Evolutionary conservation across 768 basidiomycete species (phyloP).

Genomic region (Brasilioporus rufonigricans): DNA sequence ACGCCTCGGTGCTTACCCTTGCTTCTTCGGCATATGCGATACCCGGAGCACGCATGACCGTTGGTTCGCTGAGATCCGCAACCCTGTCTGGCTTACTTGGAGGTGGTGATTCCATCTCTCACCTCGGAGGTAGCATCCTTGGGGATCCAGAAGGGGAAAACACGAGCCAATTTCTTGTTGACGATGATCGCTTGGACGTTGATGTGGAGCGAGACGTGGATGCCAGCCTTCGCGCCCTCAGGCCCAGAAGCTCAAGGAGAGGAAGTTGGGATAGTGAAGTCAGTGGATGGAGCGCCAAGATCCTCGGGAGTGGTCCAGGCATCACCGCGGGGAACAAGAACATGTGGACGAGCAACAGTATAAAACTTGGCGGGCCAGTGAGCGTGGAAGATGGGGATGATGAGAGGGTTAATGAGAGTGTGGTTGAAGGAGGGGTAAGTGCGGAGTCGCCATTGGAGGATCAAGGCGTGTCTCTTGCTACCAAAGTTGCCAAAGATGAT

Average conservation of each 20-base stretch:
- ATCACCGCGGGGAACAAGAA: constrained; percentile 53
- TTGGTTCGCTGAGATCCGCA: constrained; percentile 42
- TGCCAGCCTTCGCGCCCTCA: constrained; percentile 86
- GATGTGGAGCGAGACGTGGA: constrained; percentile 64
- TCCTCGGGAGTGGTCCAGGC: constrained; percentile 46
- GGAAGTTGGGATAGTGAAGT: constrained; percentile 92
- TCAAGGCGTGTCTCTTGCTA: constrained; percentile 4
- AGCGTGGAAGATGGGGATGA: constrained; percentile 44
- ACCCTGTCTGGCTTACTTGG: constrained; percentile 51
- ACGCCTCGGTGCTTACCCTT: constrained; percentile 89
- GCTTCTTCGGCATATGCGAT: constrained; percentile 90
- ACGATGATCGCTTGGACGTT: constrained; percentile 58
- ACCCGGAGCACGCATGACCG: constrained; percentile 51
- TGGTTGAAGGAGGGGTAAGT: constrained; percentile 14
- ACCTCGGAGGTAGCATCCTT: constrained; percentile 60
- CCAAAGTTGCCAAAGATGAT: constrained; percentile 4
- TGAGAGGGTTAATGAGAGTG: constrained; percentile 28
- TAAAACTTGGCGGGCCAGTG: constrained; percentile 52
- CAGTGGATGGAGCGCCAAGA: constrained; percentile 82
- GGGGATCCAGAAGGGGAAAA: constrained; percentile 58
- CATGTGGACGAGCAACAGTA: constrained; percentile 59
- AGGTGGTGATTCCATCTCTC: constrained; percentile 63
- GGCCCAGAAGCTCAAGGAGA: constrained; percentile 80
- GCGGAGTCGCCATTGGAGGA: constrained; percentile 7
- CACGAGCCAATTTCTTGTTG: constrained; percentile 65